Evolutionary conservation across 1,284 basidiomycete genomes (phyloP).

Genomic region (Trichosporon faecale): DNA sequence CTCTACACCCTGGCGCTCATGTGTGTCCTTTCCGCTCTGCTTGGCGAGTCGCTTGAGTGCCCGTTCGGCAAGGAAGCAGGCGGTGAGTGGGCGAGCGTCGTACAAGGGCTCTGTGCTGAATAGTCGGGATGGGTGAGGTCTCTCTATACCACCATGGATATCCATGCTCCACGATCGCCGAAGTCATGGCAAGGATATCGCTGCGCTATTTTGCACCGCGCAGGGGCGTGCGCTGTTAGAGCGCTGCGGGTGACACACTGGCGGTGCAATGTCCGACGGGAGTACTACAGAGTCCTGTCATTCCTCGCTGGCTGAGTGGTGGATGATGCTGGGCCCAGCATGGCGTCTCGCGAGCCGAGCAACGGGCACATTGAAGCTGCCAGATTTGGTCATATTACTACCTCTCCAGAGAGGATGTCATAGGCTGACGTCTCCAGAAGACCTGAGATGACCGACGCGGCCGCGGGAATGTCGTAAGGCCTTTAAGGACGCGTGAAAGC

Average conservation of each 20-base stretch:
- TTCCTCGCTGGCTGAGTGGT: neutral
- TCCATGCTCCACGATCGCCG: too few relatives aligned
- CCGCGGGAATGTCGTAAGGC: slow-evolving; percentile 2
- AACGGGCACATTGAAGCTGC: neutral
- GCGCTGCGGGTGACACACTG: neutral
- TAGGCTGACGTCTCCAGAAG: neutral
- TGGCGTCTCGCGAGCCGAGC: neutral
- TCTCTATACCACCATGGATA: neutral
- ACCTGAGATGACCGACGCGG: neutral
- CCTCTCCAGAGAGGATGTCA: neutral
- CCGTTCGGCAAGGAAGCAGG: neutral
- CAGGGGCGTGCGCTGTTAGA: neutral
- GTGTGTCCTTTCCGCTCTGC: neutral
- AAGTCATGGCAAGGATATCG: neutral
- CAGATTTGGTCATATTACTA: neutral
- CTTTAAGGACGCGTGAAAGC: neutral
- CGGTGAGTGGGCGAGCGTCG: neutral
- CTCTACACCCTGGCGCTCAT: neutral
- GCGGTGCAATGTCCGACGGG: neutral
- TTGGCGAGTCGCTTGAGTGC: neutral
- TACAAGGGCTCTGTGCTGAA: neutral
- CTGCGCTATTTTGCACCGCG: neutral
- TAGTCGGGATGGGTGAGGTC: neutral
- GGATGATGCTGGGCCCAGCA: neutral
- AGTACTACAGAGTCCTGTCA: neutral